Conservation (phyloP, 2,329 filamentous ascomycete species). For the Ceratocystis ficicola region DNA sequence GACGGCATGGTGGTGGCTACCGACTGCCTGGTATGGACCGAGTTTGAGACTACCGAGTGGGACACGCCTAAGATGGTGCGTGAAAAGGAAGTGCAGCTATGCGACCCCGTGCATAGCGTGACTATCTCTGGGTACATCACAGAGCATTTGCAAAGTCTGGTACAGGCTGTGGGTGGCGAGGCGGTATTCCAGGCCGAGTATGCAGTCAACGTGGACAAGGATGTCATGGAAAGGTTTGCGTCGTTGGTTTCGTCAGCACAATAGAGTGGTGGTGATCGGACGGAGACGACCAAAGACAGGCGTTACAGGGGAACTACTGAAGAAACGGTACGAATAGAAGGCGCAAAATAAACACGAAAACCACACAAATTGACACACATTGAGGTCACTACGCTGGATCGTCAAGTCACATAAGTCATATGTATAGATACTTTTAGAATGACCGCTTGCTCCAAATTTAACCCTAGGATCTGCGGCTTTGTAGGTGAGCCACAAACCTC, state of each 20-base stretch:
- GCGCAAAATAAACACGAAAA: not conserved
- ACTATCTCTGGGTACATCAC: constrained; percentile 53
- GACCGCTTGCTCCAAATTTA: not conserved
- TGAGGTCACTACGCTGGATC: not conserved
- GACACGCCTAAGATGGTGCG: constrained; percentile 44
- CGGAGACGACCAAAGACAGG: not conserved
- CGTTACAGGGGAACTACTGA: not conserved
- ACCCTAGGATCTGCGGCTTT: not conserved
- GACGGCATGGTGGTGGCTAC: constrained; percentile 43
- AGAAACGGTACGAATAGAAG: not conserved
- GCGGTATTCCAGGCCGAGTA: constrained; percentile 55
- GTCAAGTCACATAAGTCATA: not conserved
- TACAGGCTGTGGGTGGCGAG: constrained; percentile 51
- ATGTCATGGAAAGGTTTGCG: constrained; percentile 53
- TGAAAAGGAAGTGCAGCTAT: constrained; percentile 41
- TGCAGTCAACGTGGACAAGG: constrained; percentile 61
- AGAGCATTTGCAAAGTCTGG: constrained; percentile 46
- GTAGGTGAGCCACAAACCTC: not conserved
- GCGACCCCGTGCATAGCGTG: constrained; percentile 57
- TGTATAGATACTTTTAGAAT: not conserved
- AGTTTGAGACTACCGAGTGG: constrained; percentile 37
- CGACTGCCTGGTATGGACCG: constrained; percentile 41
- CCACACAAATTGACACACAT: not conserved
- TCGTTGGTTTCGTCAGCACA: not conserved
- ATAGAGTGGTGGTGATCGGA: not conserved